Evolutionary conservation across 2,329 filamentous ascomycete genomes (phyloP).

Genomic region (Fusarium sp.): DNA sequence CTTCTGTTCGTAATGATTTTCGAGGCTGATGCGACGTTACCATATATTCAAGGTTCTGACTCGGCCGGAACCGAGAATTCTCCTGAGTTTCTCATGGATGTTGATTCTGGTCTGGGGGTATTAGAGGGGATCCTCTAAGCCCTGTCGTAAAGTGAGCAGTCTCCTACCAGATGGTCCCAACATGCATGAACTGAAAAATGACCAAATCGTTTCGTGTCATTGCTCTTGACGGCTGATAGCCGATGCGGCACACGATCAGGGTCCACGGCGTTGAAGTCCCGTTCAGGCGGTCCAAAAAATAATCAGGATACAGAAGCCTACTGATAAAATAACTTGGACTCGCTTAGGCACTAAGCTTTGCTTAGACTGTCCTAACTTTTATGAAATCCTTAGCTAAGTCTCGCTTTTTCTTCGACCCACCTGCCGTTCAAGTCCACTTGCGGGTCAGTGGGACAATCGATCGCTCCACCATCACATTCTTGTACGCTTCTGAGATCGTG

Average conservation of each 20-base stretch:
- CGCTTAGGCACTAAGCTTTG: too few species aligned
- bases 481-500: neutral
- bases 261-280: neutral
- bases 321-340: too few species aligned
- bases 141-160: neutral
- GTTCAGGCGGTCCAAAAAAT: too few species aligned
- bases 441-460: neutral
- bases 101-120: neutral
- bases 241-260: neutral
- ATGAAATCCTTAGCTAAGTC: too few species aligned
- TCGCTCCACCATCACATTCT: neutral
- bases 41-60: neutral
- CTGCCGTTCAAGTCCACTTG: too few species aligned
- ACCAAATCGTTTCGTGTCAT: neutral
- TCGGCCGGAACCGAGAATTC: neutral
- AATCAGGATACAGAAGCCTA: too few species aligned
- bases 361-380: too few species aligned
- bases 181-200: neutral
- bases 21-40: neutral
- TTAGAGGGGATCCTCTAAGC: neutral
- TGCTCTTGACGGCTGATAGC: neutral
- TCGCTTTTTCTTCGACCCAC: too few species aligned
- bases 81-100: neutral
- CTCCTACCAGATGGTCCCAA: too few species aligned
- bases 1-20: neutral